Base-by-base conservation (phyloP, 1,284 basidiomycete genomes). In the Phaffia rhodozyma region DNA sequence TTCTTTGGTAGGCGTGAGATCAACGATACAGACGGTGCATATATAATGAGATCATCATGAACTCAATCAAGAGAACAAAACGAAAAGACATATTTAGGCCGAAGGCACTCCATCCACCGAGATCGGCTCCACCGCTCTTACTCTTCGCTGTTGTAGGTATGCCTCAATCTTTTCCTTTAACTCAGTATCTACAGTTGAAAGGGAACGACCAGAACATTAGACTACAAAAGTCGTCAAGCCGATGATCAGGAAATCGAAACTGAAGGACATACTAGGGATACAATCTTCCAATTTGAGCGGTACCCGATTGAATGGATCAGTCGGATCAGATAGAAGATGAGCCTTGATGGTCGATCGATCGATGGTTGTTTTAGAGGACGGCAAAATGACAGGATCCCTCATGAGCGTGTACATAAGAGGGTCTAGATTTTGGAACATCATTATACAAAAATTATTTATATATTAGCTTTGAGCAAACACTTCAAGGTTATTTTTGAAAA, bases 281-380 rank as follows among this genome's bases (percentile, higher is more conserved):
- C 91, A 85, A 16, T 93, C 87, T 68, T 88, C 88, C 65, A 91
- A 83, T 32, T 80, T 79, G 29, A 94, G 78, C 25, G 90, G 88
- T 38, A 80, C 77, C 58, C 91, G 85, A 75, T 92, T 94, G 81
- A 93, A 93, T 0, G 91, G 91, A 74, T 93, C 91, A 63, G 85
- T 90, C 23, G 85, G 78, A 72, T 97, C 94, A 1, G 91, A 94
- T 29, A 98, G 78, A 55, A 98, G 78, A 73, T 94, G 91, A 1
- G 91, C 88, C 72, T 97, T 96, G 79, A 99, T 98, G 1, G 94
- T 98, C 0, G 87, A 82, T 50, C 89, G 83, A 74, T 99, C 96
- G 55, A 99, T 76, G 32, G 89, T 81, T 0, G 84, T 79, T 62
- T 80, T 82, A 1, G 92, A 97, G 0, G 87, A 85, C 0, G 96